Base-by-base conservation (phyloP, 2,329 filamentous ascomycete genomes). In the Knufia petricola region DNA sequence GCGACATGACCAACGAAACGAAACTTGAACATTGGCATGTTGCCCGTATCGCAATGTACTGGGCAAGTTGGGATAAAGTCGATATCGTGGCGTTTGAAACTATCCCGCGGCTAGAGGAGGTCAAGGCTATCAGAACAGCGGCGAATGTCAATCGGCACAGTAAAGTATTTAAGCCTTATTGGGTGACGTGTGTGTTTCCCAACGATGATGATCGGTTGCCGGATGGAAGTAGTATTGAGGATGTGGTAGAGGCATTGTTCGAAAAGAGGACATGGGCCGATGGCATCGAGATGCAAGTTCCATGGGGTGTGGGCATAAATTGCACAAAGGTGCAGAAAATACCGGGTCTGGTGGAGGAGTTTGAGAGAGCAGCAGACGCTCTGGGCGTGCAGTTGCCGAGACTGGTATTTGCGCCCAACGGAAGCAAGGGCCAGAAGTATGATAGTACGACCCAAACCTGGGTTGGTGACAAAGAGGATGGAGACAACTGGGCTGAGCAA, bases 291-390 rank as follows among this genome's bases (percentile, higher is more conserved):
- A 7, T 47, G 23, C 20, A 26, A 20, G 36, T 19, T 2, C 81
- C 81, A 0, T 81, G 76, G 75, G 81, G 76, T 0, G 70, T 85
- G 20, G 81, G 82, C 1, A 74, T 85, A 58, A 85, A 85, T 63
- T 85, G 81, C 62, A 84, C 67, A 2, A 66, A 67, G 49, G 53
- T 67, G 32, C 54, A 60, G 48, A 66, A 64, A 43, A 54, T 67
- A 24, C 36, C 51, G 15, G 28, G 26, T 10, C 52, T 65, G 23
- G 52, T 65, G 17, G 46, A 50, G 6, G 48, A 55, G 8, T 63
- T 63, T 50, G 59, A 63, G 44, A 49, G 55, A n/a, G 57, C 7
- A 60, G 80, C 13, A 50, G 52, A 8, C 53, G 50, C n/a, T 46
- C 77, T 55, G 49, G 70, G 1, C 45, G 58, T 3, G 55, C 61